Evolutionary conservation across 768 basidiomycete species (phyloP).

Genomic region (Lentinula edodes): DNA sequence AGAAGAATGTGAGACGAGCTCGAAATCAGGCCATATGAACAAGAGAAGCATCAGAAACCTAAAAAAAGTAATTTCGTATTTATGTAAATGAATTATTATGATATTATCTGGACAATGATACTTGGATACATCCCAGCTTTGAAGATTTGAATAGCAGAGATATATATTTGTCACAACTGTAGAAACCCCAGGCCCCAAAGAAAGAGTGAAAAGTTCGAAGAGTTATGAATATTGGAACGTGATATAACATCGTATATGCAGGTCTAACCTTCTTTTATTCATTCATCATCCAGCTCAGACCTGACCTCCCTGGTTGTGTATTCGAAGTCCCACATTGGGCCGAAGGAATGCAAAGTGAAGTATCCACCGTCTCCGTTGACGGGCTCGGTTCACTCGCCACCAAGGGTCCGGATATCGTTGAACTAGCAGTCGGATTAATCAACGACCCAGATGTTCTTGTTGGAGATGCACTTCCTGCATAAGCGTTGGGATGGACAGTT

Average conservation of each 20-base stretch:
- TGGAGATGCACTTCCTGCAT: background rate
- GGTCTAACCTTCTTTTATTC: background rate
- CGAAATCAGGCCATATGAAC: too few relatives aligned
- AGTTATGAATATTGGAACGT: too few relatives aligned
- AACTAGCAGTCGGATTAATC: background rate
- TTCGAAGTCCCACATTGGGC: background rate
- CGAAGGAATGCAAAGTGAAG: background rate
- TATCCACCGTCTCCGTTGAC: background rate
- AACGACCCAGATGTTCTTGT: background rate
- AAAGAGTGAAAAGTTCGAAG: background rate
- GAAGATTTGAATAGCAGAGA: too few relatives aligned
- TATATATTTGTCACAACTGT: too few relatives aligned
- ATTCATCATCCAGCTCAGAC: conserved; percentile 9
- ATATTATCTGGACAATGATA: too few relatives aligned
- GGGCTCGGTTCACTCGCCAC: background rate
- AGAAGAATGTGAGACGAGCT: too few relatives aligned
- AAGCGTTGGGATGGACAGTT: background rate
- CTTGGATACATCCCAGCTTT: too few relatives aligned
- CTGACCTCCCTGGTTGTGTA: conserved; percentile 1
- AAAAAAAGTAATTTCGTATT: too few relatives aligned
- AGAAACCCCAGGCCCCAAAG: background rate
- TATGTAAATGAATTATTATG: too few relatives aligned
- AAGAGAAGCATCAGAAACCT: too few relatives aligned
- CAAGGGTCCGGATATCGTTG: background rate
- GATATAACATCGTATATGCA: background rate